phyloP scores from a whole-genome alignment of 441 rosid species.

The Gossypium trilobum region DNA sequence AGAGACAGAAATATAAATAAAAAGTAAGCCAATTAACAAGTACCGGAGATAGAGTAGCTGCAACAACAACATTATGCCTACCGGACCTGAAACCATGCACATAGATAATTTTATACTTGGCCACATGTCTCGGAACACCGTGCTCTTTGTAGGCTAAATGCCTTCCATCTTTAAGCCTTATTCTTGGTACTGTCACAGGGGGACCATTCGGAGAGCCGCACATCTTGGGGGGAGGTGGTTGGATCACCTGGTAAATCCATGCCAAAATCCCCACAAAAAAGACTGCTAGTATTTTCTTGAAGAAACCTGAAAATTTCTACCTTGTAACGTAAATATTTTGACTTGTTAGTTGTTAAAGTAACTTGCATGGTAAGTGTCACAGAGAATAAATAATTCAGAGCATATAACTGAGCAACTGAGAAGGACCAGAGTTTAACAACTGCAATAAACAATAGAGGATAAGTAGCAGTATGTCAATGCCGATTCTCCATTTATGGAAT shows the following conservation, averaged over 20 bases:
- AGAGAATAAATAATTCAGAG: neutral
- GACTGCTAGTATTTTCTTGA: slow-evolving; percentile 25
- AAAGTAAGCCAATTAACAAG: neutral
- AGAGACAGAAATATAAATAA: neutral
- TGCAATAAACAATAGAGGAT: too few relatives aligned
- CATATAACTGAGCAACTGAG: neutral
- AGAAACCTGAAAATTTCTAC: slow-evolving; percentile 29
- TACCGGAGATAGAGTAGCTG: slow-evolving; percentile 39
- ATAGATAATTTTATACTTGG: slow-evolving; percentile 35
- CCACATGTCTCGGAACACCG: slow-evolving; percentile 41
- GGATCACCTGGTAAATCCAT: slow-evolving; percentile 37
- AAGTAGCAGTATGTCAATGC: neutral
- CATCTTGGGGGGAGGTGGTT: slow-evolving; percentile 41
- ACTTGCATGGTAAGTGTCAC: neutral
- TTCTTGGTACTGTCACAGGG: slow-evolving; percentile 43
- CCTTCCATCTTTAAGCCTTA: slow-evolving; percentile 58
- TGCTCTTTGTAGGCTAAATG: slow-evolving; percentile 47
- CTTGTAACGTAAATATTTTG: neutral
- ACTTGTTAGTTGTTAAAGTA: neutral
- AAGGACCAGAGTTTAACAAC: neutral
- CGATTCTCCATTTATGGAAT: neutral
- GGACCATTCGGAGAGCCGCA: slow-evolving; percentile 46
- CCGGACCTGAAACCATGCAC: slow-evolving; percentile 46
- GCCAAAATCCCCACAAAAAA: slow-evolving; percentile 34
- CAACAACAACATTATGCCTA: slow-evolving; percentile 37